These are phyloP conservation scores for Aspergillus ellipticus DNA, from an alignment of 495 filamentous ascomycete species.

Conservation along the genomic window DNA sequence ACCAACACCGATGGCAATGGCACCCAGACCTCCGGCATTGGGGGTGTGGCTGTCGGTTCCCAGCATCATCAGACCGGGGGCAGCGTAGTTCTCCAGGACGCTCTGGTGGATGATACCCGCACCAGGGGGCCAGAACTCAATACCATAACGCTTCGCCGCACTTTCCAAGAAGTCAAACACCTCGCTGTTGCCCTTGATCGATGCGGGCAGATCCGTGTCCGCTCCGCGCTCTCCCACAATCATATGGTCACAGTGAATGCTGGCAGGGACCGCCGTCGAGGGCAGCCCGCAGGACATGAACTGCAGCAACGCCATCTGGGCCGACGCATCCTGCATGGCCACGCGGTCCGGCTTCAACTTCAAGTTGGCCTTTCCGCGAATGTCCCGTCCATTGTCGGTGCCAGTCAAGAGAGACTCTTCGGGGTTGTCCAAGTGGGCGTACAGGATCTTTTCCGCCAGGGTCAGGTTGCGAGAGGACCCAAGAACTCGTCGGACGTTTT, in stretches of 20 bases:
- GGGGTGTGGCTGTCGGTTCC: conserved; percentile 98
- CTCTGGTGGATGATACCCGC: conserved; percentile 99
- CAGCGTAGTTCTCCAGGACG: conserved; percentile 97
- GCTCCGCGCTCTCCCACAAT: conserved; percentile 90
- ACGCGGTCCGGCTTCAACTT: conserved; percentile 98
- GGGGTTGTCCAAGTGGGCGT: conserved; percentile 85
- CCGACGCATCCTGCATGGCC: conserved; percentile 98
- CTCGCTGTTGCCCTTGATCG: conserved; percentile 90
- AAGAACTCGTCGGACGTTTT: conserved; percentile 68
- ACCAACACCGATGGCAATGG: conserved; percentile 95
- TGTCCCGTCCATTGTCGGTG: conserved; percentile 71
- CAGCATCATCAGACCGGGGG: conserved; percentile 98
- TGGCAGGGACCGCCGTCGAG: conserved; percentile 90
- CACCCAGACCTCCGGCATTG: conserved; percentile 88
- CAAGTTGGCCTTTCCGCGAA: conserved; percentile 86
- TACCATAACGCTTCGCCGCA: conserved; percentile 91
- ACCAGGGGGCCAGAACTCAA: conserved; percentile 98
- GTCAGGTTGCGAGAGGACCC: conserved; percentile 66
- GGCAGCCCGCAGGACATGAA: conserved; percentile 96
- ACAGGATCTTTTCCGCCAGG: conserved; percentile 94
- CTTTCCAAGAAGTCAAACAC: conserved; percentile 97
- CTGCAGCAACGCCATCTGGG: conserved; percentile 95
- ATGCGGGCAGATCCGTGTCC: conserved; percentile 78
- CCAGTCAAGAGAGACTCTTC: conserved; percentile 79
- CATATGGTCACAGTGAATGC: conserved; percentile 98